These are phyloP conservation scores for Hortiboletus rubellus DNA, from an alignment of 1,284 basidiomycete genomes.

Conservation along the genomic window DNA sequence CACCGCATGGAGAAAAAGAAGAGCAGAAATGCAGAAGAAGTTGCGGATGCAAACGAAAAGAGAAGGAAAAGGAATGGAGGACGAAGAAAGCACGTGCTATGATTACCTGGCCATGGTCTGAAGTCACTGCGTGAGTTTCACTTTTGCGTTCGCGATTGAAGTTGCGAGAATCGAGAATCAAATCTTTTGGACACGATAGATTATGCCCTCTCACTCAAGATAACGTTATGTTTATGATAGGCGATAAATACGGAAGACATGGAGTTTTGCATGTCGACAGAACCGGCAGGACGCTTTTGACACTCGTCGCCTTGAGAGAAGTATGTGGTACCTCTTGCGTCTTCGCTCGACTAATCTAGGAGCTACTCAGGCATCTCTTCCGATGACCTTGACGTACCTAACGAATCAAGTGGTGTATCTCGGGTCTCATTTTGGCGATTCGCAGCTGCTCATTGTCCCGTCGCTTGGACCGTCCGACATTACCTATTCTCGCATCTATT, in stretches of 20 bases:
- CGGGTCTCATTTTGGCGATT: slow-evolving; percentile 83
- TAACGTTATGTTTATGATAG: slow-evolving; percentile 59
- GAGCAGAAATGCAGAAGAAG: slow-evolving; percentile 42
- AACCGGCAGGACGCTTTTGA: slow-evolving; percentile 44
- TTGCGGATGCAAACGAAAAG: slow-evolving; percentile 54
- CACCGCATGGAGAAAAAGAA: slow-evolving; percentile 52
- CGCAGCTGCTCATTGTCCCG: slow-evolving; percentile 67
- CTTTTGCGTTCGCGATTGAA: not conserved
- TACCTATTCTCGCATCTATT: slow-evolving; percentile 52
- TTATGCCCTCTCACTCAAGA: slow-evolving; percentile 49
- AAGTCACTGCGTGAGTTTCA: slow-evolving; percentile 56
- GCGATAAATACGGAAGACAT: slow-evolving; percentile 77
- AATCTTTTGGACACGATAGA: slow-evolving; percentile 36
- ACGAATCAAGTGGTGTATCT: slow-evolving; percentile 74
- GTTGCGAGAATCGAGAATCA: not conserved
- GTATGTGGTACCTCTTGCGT: slow-evolving; percentile 43
- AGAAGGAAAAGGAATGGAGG: slow-evolving; percentile 52
- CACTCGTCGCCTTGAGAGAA: slow-evolving; percentile 70
- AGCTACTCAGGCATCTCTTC: slow-evolving; percentile 62
- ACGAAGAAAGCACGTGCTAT: slow-evolving; percentile 52
- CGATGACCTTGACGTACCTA: slow-evolving; percentile 78
- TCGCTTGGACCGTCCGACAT: slow-evolving; percentile 46
- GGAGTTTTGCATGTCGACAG: slow-evolving; percentile 60
- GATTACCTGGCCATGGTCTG: slow-evolving; percentile 73
- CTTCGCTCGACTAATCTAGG: slow-evolving; percentile 1